phyloP scores from a whole-genome alignment of 177 flowering plant species.

The Vitis hybrid region DNA sequence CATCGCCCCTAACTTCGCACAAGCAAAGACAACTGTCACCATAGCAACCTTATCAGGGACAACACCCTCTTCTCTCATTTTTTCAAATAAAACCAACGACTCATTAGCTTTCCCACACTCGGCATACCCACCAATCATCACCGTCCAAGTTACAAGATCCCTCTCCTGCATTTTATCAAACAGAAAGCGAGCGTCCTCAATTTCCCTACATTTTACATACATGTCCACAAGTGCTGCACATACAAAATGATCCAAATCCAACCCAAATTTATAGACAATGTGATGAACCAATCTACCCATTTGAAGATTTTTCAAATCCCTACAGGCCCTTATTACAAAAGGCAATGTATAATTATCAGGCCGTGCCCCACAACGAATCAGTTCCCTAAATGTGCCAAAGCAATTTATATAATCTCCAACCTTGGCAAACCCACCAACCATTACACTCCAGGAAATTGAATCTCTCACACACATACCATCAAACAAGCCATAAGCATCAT shows the following conservation, averaged over 20 bases:
- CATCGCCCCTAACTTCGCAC: slow-evolving; percentile 52
- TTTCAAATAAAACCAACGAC: slow-evolving; percentile 43
- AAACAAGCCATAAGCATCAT: slow-evolving; percentile 31
- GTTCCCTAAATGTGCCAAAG: slow-evolving; percentile 38
- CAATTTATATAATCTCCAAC: slow-evolving; percentile 32
- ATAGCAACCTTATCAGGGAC: slow-evolving; percentile 42
- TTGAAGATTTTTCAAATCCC: slow-evolving; percentile 30
- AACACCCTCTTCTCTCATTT: slow-evolving; percentile 40
- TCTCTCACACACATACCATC: slow-evolving; percentile 32
- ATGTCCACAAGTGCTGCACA: slow-evolving; percentile 41
- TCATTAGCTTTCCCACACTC: slow-evolving; percentile 36
- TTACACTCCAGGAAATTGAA: slow-evolving; percentile 40
- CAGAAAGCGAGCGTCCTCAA: slow-evolving; percentile 34
- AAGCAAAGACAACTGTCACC: slow-evolving; percentile 48
- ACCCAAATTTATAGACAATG: slow-evolving; percentile 29
- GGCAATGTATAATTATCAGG: slow-evolving; percentile 47
- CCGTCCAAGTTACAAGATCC: slow-evolving; percentile 52
- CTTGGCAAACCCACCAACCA: slow-evolving; percentile 49
- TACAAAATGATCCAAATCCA: slow-evolving; percentile 31
- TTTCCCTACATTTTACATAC: slow-evolving; percentile 38
- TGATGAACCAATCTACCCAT: slow-evolving; percentile 35
- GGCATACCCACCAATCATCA: slow-evolving; percentile 48
- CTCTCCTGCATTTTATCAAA: slow-evolving; percentile 38
- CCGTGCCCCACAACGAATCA: slow-evolving; percentile 23
- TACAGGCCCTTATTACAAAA: slow-evolving; percentile 40